A percentile compares a stretch with the other conserved stretches of the same genome.
Conservation (phyloP, 2,329 filamentous ascomycete species). For the Trichoderma koningiopsis region DNA sequence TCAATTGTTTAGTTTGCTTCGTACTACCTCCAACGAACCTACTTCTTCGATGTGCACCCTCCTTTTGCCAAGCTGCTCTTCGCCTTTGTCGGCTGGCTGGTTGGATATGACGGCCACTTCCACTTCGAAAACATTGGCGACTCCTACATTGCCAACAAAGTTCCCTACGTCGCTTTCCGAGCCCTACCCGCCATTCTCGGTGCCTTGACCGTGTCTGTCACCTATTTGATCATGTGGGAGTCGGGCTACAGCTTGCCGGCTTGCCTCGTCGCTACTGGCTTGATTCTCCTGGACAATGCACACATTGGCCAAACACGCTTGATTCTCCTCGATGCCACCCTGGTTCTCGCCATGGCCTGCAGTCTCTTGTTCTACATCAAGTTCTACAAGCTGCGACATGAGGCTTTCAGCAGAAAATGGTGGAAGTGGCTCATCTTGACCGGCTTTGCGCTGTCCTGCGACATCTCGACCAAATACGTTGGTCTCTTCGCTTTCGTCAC, state of each 20-base stretch:
- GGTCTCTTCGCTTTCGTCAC: constrained; percentile 96
- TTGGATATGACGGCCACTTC: constrained; percentile 96
- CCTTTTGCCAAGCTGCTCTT: constrained; percentile 98
- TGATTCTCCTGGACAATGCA: constrained; percentile 94
- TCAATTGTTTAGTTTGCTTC: constrained; percentile 62
- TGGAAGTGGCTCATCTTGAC: constrained; percentile 99
- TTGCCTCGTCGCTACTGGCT: constrained; percentile 79
- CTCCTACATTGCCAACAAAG: constrained; percentile 95
- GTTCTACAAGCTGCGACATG: constrained; percentile 94
- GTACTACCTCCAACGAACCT: constrained; percentile 91
- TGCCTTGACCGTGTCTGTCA: constrained; percentile 88
- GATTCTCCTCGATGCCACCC: constrained; percentile 90
- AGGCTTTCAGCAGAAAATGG: constrained; percentile 92
- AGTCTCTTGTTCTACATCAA: constrained; percentile 93
- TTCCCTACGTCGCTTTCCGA: constrained; percentile 95
- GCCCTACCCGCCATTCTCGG: constrained; percentile 90
- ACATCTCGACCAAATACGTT: constrained; percentile 98
- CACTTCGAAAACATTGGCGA: constrained; percentile 99
- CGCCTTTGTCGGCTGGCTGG: constrained; percentile 94
- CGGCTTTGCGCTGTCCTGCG: constrained; percentile 90
- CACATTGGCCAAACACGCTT: constrained; percentile 95
- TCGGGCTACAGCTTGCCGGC: constrained; percentile 96
- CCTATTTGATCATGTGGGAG: constrained; percentile 99
- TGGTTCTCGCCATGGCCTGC: constrained; percentile 95
- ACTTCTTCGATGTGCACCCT: constrained; percentile 99